Conservation (phyloP, 768 basidiomycete species). For the Mycena epipterygia region DNA sequence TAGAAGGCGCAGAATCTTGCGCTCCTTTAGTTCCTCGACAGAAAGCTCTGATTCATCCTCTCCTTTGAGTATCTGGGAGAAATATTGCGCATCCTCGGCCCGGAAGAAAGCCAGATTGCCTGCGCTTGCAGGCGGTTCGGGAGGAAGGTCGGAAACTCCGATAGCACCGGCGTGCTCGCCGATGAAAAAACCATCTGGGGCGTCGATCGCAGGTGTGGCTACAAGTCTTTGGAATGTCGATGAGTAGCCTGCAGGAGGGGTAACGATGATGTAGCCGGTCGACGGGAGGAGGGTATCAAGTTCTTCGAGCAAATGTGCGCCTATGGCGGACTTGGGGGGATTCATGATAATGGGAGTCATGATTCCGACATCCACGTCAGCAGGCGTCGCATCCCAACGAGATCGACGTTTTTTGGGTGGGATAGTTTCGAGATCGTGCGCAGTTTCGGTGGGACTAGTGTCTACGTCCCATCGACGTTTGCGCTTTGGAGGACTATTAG, state of each 20-base stretch:
- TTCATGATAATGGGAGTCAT: conserved; percentile 91
- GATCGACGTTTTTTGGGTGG: conserved; percentile 93
- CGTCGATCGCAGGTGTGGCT: conserved; percentile 58
- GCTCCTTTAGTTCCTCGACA: conserved; percentile 98
- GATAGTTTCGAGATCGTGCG: conserved; percentile 73
- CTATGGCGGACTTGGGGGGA: conserved; percentile 74
- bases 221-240: conserved; percentile 68
- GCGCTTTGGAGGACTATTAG: conserved; percentile 68
- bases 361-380: conserved; percentile 54
- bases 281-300: conserved; percentile 90
- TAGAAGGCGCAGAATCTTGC: conserved; percentile 97
- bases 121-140: conserved; percentile 94
- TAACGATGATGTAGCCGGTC: conserved; percentile 89
- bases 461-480: conserved; percentile 86
- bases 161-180: conserved; percentile 90
- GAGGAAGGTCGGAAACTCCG: conserved; percentile 91
- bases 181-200: conserved; percentile 94
- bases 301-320: conserved; percentile 91
- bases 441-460: conserved; percentile 52
- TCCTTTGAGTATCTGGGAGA: conserved; percentile 93
- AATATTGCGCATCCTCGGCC: conserved; percentile 96
- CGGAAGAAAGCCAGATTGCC: conserved; percentile 98
- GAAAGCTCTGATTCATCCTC: conserved; percentile 93
- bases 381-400: conserved; percentile 96
- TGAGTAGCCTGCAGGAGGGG: conserved; percentile 90